Evolutionary conservation across 768 basidiomycete species (phyloP).

Genomic region (Trametes villosa): DNA sequence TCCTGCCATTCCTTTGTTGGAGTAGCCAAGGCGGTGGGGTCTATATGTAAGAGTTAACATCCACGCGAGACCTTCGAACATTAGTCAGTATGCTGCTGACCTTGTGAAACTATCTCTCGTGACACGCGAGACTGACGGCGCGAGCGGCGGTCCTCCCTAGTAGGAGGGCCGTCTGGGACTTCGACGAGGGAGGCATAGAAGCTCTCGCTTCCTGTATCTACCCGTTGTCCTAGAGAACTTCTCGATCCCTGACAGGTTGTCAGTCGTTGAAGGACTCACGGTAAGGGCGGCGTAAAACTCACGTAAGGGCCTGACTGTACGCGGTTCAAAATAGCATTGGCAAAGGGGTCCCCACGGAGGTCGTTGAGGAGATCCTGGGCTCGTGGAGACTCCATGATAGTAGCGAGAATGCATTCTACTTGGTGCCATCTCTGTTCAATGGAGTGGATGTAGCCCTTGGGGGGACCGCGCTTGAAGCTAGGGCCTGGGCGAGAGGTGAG

Average conservation of each 20-base stretch:
- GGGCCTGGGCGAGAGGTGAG: slow-evolving; percentile 50
- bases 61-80: neutral
- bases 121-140: slow-evolving; percentile 77
- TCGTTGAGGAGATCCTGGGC: slow-evolving; percentile 66
- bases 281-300: slow-evolving; percentile 27
- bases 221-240: slow-evolving; percentile 46
- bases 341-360: slow-evolving; percentile 72
- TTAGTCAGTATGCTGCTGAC: neutral
- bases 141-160: slow-evolving; percentile 39
- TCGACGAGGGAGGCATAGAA: slow-evolving; percentile 40
- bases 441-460: slow-evolving; percentile 91
- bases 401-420: slow-evolving; percentile 87
- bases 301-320: slow-evolving; percentile 86
- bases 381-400: slow-evolving; percentile 70
- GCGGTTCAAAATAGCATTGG: slow-evolving; percentile 73
- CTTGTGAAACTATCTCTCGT: slow-evolving; percentile 72
- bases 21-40: slow-evolving; percentile 26
- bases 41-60: slow-evolving; percentile 2
- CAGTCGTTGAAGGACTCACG: neutral
- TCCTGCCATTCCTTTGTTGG: slow-evolving; percentile 84
- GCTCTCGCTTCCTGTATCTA: slow-evolving; percentile 21
- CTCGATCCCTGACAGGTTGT: slow-evolving; percentile 59
- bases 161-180: slow-evolving; percentile 16
- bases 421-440: slow-evolving; percentile 93
- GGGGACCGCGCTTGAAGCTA: slow-evolving; percentile 82